These are phyloP conservation scores for Arachis stenosperma DNA, from an alignment of 306 rosid species.

Conservation along the genomic window DNA sequence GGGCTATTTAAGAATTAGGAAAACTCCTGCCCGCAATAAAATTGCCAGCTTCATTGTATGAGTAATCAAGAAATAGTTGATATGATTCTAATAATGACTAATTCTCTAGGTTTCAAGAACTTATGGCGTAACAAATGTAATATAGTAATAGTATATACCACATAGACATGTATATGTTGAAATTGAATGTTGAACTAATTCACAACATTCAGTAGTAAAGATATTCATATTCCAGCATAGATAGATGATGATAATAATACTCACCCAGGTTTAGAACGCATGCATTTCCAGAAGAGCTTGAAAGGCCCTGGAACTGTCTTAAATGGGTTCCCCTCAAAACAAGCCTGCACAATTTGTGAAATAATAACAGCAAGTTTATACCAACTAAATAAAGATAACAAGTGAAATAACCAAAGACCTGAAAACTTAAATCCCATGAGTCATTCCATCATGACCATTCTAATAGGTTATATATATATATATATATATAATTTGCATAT, in stretches of 20 bases:
- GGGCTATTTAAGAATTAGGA: no score
- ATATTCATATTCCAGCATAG: constrained; percentile 10
- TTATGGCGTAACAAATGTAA: neutral
- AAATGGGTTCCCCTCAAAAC: constrained; percentile 96
- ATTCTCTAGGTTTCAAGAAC: constrained; percentile 15
- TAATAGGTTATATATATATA: neutral
- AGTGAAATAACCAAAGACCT: constrained; percentile 14
- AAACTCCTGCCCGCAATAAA: neutral
- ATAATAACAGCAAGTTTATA: constrained; percentile 14
- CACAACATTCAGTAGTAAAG: neutral
- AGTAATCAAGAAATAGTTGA: constrained; percentile 22
- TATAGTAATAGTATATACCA: neutral
- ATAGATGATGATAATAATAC: constrained; percentile 23
- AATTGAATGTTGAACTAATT: neutral
- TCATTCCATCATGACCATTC: neutral
- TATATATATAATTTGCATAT: no score
- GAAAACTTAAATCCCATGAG: neutral
- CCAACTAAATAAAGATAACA: constrained; percentile 22
- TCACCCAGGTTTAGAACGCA: constrained; percentile 98
- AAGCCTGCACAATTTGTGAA: constrained; percentile 60
- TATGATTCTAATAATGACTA: constrained; percentile 9
- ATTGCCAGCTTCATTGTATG: constrained; percentile 17
- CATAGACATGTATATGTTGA: constrained; percentile 8
- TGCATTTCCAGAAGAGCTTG: constrained; percentile 93
- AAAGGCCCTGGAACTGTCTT: constrained; percentile 97